Evolutionary conservation across 139 green algal genomes (phyloP).

Genomic region (Chlamydomonas incerta): DNA sequence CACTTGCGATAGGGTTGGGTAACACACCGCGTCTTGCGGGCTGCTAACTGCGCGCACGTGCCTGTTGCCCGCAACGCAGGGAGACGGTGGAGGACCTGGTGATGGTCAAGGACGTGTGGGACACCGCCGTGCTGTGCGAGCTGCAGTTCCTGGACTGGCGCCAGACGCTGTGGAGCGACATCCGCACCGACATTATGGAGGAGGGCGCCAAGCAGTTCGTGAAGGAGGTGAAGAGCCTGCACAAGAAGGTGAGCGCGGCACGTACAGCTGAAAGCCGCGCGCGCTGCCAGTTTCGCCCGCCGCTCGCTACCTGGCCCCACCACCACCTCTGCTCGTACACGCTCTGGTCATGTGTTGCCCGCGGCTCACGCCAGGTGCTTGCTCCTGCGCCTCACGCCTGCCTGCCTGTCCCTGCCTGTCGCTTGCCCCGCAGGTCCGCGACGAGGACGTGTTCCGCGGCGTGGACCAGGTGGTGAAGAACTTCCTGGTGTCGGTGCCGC

Average conservation of each 20-base stretch:
- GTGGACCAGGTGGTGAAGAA: slow-evolving; percentile 83
- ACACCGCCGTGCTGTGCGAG: slow-evolving; percentile 77
- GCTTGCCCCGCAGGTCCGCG: slow-evolving; percentile 46
- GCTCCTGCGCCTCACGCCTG: too few relatives aligned
- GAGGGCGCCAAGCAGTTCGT: slow-evolving; percentile 87
- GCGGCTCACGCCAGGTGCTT: too few relatives aligned
- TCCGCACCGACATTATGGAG: slow-evolving; percentile 86
- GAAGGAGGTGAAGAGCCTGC: slow-evolving; percentile 81
- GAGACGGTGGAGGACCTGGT: slow-evolving; percentile 71
- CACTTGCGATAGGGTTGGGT: too few relatives aligned
- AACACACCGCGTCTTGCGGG: too few relatives aligned
- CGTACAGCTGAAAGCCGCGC: too few relatives aligned
- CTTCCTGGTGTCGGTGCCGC: slow-evolving; percentile 83
- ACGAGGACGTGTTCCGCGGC: slow-evolving; percentile 81
- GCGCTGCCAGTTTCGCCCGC: too few relatives aligned
- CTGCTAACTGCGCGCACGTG: too few relatives aligned
- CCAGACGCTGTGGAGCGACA: slow-evolving; percentile 83
- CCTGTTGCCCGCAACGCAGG: too few relatives aligned
- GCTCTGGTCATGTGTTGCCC: too few relatives aligned
- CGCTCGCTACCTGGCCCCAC: too few relatives aligned
- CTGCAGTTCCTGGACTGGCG: slow-evolving; percentile 80
- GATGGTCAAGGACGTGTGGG: slow-evolving; percentile 88
- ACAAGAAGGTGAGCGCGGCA: slow-evolving; percentile 66
- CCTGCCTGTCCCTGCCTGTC: too few relatives aligned
- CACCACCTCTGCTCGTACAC: too few relatives aligned